Evolutionary conservation across 2,329 filamentous ascomycete species (phyloP), one percentile per base, ranked within the genome.

Genomic region (Gremmenia infestans): DNA sequence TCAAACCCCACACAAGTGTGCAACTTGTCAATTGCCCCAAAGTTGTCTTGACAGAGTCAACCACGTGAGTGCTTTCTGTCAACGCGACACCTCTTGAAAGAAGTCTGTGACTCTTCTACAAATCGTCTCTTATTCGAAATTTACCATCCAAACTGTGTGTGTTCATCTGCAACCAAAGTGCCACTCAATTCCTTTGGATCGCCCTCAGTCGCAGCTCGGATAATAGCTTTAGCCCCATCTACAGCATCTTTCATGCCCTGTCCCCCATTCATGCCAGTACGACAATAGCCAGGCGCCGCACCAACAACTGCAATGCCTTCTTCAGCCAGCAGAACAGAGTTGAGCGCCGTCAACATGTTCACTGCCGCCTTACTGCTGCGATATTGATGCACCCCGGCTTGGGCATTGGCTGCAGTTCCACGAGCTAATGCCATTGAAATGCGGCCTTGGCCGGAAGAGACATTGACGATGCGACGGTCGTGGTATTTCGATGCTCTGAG

Each of bases 291-390:
- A n/a, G 48, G 48, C n/a, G 28, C 48, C 17, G 32, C 48, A 39
- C n/a, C 23, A 17, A 50, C 23, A 19, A 50, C 48, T 2, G 48
- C 23, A 35, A 50, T 50, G 5, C 37, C 23, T 8, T 50, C 48
- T 1, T 23, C 22, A 5, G 48, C 48, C 7, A 50, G 22, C 9
- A 36, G 8, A 5, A 50, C 48, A n/a, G 48, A 50, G 15, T 50
- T n/a, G n/a, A 23, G n/a, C 15, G 48, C 48, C 32, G 48, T 50
- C n/a, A 50, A 14, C 48, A 50, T 50, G 17, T 50, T 50, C 28
- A 50, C 28, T 11, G 23, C 48, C 5, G 48, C 48, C 37, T 35
- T 32, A 35, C 48, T 50, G 28, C 48, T 35, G 5, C 48, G 48
- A n/a, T 50, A 50, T 15, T n/a, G 28, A 23, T 28, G 48, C n/a